Evolutionary conservation across 2,329 filamentous ascomycete species (phyloP), one percentile per base, ranked within the genome.

Genomic region (Fonsecaea nubica): DNA sequence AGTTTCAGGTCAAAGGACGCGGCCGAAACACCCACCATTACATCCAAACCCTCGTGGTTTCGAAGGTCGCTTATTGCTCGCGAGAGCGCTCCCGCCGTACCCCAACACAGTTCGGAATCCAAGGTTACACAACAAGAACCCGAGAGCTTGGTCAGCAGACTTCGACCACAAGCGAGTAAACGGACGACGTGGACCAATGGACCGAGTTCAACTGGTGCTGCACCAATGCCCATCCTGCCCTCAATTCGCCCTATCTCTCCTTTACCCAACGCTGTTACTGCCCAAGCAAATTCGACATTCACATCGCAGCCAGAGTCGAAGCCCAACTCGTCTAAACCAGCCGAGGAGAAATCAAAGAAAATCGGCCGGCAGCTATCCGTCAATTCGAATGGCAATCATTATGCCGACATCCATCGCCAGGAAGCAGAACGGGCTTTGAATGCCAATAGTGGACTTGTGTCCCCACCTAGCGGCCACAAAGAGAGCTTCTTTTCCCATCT

Each of bases 401-500:
- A 97, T 77, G 87, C 92, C 33, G 93, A 97, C 74, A 82, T 92
- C 71, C 93, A 97, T 77, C 87, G 94, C 63, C 92, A 94, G 80
- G 92, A 98, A 78, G 92, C 94, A 13, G 94, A 98, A 78, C 87
- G 92, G 69, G 92, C 93, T 42, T 84, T 98, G 54, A 97, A 93
- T 76, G 95, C 93, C 61, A 89, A 90, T 74, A 86, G 85, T 38
- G 91, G 89, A 25, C 82, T 93, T 30, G 88, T 86, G 15, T 95
- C 92, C 5, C 92, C 93, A 3, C 88, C 90, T 0, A 89, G 86
- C 73, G 91, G 87, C 18, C 91, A 93, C 64, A 96, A 96, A 76
- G 95, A 99, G 78, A 92, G 95, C 78, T 99, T 99, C 83, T 99
- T 99, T 80, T 98, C 95, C 0, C 95, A 99, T 77, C 85, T 99